A percentile compares a stretch with the other conserved stretches of the same genome.
Conservation (phyloP, 139 green algal genomes). For the Picochlorum sp. region DNA sequence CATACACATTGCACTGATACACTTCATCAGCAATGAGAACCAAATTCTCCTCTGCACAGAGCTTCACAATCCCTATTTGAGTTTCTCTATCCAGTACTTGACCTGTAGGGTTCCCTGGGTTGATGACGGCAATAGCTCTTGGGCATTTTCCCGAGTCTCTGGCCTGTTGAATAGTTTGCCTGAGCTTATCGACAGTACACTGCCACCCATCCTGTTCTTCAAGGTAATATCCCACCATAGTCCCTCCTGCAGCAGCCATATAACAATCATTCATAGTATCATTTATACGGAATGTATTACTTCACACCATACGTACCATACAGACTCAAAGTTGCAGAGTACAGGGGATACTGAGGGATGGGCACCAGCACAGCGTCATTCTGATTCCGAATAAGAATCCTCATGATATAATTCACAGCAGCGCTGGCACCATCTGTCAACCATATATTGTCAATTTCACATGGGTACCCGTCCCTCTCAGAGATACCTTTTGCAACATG, state of each 20-base stretch:
- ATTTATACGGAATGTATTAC: neutral
- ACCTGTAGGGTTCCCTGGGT: constrained; percentile 92
- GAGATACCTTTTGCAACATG: constrained; percentile 60
- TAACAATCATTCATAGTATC: neutral
- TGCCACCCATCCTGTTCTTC: constrained; percentile 74
- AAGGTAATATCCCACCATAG: constrained; percentile 82
- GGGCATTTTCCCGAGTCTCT: constrained; percentile 31
- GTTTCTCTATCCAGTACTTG: constrained; percentile 61
- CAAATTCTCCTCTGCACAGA: constrained; percentile 46
- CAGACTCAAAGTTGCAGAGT: constrained; percentile 72
- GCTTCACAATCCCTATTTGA: constrained; percentile 55
- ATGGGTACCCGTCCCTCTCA: constrained; percentile 56
- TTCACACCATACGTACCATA: constrained; percentile 36
- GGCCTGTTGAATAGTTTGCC: constrained; percentile 27
- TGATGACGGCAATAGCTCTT: constrained; percentile 85
- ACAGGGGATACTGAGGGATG: constrained; percentile 83
- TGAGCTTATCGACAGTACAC: constrained; percentile 52
- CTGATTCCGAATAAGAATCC: constrained; percentile 47
- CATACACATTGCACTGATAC: constrained; percentile 91
- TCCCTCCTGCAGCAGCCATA: constrained; percentile 32
- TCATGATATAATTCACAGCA: constrained; percentile 64
- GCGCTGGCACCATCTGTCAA: constrained; percentile 72
- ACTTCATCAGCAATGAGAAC: constrained; percentile 89
- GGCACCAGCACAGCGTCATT: constrained; percentile 42
- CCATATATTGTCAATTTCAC: constrained; percentile 69